Conservation (phyloP, 2,329 filamentous ascomycete species). For the Beauveria scarabaeidicola region DNA sequence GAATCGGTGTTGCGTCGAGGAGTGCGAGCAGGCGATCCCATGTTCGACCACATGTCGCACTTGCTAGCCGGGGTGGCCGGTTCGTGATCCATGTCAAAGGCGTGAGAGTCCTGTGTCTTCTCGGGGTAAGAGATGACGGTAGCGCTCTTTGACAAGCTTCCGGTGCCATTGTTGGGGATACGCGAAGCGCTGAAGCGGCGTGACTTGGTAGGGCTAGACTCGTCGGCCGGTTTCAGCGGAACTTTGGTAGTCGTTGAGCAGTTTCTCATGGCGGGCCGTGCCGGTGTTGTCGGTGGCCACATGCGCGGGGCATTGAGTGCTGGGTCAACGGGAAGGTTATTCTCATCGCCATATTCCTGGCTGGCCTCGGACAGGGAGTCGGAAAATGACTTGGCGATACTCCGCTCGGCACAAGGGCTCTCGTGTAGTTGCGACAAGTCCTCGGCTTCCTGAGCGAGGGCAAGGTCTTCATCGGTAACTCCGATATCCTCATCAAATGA, state of each 20-base stretch:
- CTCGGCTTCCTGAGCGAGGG: constrained; percentile 49
- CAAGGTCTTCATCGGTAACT: constrained; percentile 43
- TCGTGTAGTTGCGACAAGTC: constrained; percentile 40
- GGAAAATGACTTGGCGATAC: constrained; percentile 26
- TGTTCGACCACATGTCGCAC: constrained; percentile 43
- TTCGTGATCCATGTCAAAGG: constrained; percentile 12
- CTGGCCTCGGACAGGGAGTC: constrained; percentile 51
- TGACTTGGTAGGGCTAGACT: constrained; percentile 41
- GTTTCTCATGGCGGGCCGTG: constrained; percentile 41
- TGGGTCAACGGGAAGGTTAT: constrained; percentile 48
- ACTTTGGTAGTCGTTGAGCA: constrained; percentile 62
- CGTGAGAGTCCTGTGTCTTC: constrained; percentile 19
- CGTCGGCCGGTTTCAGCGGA: constrained; percentile 60
- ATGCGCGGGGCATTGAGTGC: constrained; percentile 24
- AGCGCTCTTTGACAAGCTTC: constrained; percentile 36
- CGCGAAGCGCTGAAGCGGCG: constrained; percentile 44
- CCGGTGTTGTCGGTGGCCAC: constrained; percentile 44
- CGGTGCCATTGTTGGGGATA: constrained; percentile 32
- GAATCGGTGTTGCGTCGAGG: constrained; percentile 46
- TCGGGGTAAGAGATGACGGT: constrained; percentile 47
- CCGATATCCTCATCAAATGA: constrained; percentile 47
- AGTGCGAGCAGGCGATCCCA: constrained; percentile 48
- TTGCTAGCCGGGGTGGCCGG: constrained; percentile 28
- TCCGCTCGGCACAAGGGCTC: not conserved
- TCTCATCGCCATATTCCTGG: constrained; percentile 61